phyloP scores from a whole-genome alignment of 2,329 filamentous ascomycete species.

The Talaromyces sp. region DNA sequence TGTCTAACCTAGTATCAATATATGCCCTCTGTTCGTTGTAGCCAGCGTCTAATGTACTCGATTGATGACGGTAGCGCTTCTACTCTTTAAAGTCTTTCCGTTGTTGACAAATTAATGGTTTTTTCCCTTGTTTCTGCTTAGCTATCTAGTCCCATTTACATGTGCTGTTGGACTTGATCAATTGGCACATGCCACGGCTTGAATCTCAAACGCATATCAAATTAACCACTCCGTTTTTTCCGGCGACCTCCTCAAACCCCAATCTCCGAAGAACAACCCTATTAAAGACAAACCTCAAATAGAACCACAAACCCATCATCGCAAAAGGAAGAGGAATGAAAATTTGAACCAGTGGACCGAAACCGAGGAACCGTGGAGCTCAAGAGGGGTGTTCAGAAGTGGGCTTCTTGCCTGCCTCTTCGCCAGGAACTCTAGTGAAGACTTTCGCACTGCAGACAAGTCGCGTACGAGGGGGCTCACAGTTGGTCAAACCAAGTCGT shows the following conservation, averaged over 20 bases:
- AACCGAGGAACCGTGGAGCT: background rate
- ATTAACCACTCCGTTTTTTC: background rate
- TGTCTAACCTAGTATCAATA: too few species aligned
- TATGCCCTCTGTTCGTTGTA: too few species aligned
- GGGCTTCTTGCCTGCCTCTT: background rate
- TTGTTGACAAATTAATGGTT: background rate
- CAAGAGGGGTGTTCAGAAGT: background rate
- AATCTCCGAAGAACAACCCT: background rate
- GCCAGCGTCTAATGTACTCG: background rate
- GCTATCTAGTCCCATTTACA: background rate
- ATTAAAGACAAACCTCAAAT: background rate
- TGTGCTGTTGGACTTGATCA: background rate
- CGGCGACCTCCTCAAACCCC: background rate
- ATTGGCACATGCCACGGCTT: background rate
- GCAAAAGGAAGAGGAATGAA: too few species aligned
- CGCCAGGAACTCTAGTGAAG: constrained; percentile 5
- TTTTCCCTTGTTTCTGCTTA: background rate
- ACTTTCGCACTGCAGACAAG: constrained; percentile 3
- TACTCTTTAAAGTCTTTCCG: background rate
- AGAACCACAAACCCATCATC: background rate
- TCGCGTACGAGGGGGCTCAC: background rate
- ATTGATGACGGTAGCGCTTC: too few species aligned
- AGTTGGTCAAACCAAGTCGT: constrained; percentile 6
- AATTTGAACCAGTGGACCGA: background rate
- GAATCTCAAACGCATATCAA: background rate